Base-by-base conservation (phyloP, 306 rosid species). In the Chamaecrista fasciculata region DNA sequence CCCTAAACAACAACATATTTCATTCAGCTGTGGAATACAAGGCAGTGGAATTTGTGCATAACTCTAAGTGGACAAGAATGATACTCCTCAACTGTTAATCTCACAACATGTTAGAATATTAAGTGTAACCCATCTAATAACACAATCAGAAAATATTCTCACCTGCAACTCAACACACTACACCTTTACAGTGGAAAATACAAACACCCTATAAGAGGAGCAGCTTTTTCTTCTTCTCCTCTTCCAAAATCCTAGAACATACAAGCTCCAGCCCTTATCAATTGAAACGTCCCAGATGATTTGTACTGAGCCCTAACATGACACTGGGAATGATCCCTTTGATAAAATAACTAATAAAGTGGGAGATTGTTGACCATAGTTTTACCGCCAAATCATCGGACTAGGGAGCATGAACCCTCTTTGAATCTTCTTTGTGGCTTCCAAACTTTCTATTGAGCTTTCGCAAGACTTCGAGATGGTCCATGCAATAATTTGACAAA, bases 401-500 rank as follows among this genome's bases (percentile, higher is more conserved):
- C n/a, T n/a, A n/a, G n/a, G n/a, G 26, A 46, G 70, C 36, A 69
- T 75, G 66, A 67, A 62, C 75, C 71, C 52, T 53, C 75, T 56
- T 80, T 1, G 56, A 64, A 78, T 43, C 67, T 36, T 72, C 15
- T 39, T 66, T 47, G 16, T 25, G 62, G 42, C 47, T 70, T 51
- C 68, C 50, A 7, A 72, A 66, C 43, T 61, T 80, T 29, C 80
- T 79, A 89, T 75, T 85, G 86, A 63, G 86, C 82, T 70, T 83
- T 87, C 11, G 81, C 81, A 28, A 81, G 75, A 28, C 82, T 62
- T 36, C 98, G 83, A 69, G 98, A 89, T 29, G 85, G 85, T 49
- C 98, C 98, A 4, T 87, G 96, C 81, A 92, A 79, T 70, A 92
- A 70, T 69, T 89, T 92, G 73, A 89, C 91, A 70, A 92, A 89